Evolutionary conservation across 768 basidiomycete genomes (phyloP), one percentile per base, ranked within the genome.

Genomic region (Hydnum rufescens): DNA sequence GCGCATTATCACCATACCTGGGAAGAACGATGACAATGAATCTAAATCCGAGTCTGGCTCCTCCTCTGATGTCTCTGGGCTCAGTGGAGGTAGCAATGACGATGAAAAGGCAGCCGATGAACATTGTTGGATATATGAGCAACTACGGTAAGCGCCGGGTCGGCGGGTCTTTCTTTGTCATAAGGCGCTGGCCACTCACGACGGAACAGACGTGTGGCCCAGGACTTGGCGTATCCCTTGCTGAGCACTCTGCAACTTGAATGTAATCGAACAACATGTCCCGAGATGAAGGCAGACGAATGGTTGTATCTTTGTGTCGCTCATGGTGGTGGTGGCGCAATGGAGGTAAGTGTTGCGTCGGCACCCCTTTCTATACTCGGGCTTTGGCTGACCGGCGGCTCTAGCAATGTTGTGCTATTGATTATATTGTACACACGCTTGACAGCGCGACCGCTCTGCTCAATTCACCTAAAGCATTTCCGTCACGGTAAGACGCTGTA

Each of bases 261-360:
- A 63, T 97, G 92, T 62, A 86, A 80, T 8, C 76, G 85, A 34
- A 66, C 73, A 32, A 76, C 81, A 5, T 99, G 93, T 70, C 87
- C 90, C 1, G 82, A 93, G 66, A 99, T 99, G 93, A 92, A 92
- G 65, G 90, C 92, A n/a, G 87, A 86, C 52, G 88, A 96, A 69
- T 96, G 93, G 93, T 72, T 87, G 28, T 97, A 95, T 65, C 68
- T 96, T 4, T 97, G 93, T 58, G 89, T 92, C 34, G 92, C 89
- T 0, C 90, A 96, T 65, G 88, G 86, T 22, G 85, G 79, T 60
- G 84, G 85, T 53, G 80, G 81, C 5, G 75, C 79, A 49, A 82
- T 85, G 77, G 86, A 88, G 76, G 85, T 84, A 58, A 44, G 74
- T 46, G 4, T 13, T 36, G 4, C 2, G 30, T 32, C 18, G 8